Conservation (phyloP, 2,329 filamentous ascomycete species). For the Helotiales sp. region DNA sequence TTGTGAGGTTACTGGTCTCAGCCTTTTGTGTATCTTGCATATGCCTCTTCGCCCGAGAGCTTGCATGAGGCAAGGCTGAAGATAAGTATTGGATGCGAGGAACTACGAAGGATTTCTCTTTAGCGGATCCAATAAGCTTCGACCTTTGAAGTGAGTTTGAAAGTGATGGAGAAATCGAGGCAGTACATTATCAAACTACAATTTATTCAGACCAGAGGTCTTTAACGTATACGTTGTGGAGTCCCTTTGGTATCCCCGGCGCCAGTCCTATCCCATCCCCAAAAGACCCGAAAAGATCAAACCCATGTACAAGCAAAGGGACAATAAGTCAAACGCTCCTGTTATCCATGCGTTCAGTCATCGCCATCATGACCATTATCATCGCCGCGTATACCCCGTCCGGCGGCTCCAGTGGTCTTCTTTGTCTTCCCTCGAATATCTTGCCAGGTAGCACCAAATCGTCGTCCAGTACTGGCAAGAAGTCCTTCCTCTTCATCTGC, state of each 20-base stretch:
- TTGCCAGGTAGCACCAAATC: conserved; percentile 87
- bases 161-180: neutral
- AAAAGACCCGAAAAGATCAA: conserved; percentile 10
- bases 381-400: conserved; percentile 33
- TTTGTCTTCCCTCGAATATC: conserved; percentile 66
- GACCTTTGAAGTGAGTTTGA: neutral
- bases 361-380: conserved; percentile 33
- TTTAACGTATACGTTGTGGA: conserved; percentile 10
- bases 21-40: neutral
- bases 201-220: conserved; percentile 9
- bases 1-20: neutral
- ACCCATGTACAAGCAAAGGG: neutral
- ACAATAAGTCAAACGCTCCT: neutral
- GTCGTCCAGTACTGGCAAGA: conserved; percentile 78
- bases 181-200: conserved; percentile 1
- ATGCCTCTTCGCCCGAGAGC: neutral
- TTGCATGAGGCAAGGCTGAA: conserved; percentile 2
- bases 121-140: neutral
- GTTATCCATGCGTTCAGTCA: conserved; percentile 14
- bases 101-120: neutral
- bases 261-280: conserved; percentile 15
- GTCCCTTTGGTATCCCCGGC: conserved; percentile 18
- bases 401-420: conserved; percentile 27
- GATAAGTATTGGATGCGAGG: neutral
- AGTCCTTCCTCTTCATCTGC: conserved; percentile 93